Conservation (phyloP, 2,329 filamentous ascomycete genomes). For the Thielaviopsis musarum region DNA sequence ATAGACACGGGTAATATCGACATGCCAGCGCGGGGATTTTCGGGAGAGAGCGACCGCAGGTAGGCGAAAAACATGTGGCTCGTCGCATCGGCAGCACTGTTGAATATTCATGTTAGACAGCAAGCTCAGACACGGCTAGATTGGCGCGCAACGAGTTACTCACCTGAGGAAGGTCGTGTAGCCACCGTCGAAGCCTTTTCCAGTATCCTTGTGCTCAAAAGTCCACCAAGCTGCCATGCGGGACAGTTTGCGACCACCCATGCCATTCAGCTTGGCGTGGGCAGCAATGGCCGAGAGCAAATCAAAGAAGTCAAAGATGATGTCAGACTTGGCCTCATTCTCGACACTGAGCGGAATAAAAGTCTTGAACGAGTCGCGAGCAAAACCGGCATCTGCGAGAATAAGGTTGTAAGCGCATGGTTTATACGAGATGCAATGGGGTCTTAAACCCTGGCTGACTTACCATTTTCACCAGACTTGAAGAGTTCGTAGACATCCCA, state of each 20-base stretch:
- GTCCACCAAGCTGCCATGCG: constrained; percentile 97
- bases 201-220: constrained; percentile 76
- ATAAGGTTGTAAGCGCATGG: not conserved
- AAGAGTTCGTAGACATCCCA: constrained; percentile 98
- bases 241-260: constrained; percentile 85
- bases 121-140: not conserved
- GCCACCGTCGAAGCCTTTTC: constrained; percentile 84
- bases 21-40: constrained; percentile 60
- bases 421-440: not conserved
- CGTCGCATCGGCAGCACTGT: constrained; percentile 79
- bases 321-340: constrained; percentile 65
- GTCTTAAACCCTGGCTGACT: constrained; percentile 12
- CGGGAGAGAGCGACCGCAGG: constrained; percentile 74
- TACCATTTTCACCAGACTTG: constrained; percentile 84
- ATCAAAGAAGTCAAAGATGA: constrained; percentile 95
- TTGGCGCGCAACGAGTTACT: constrained; percentile 17
- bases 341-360: constrained; percentile 92
- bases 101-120: constrained; percentile 18
- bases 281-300: constrained; percentile 80
- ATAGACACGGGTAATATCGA: constrained; percentile 77
- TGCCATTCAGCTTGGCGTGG: constrained; percentile 81
- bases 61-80: constrained; percentile 98
- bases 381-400: constrained; percentile 66
- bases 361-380: constrained; percentile 83
- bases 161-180: constrained; percentile 79